A percentile compares a stretch with the other conserved stretches of the same genome.
phyloP scores from a whole-genome alignment of 2,329 filamentous ascomycete genomes.

The Hymenoscyphus repandus region DNA sequence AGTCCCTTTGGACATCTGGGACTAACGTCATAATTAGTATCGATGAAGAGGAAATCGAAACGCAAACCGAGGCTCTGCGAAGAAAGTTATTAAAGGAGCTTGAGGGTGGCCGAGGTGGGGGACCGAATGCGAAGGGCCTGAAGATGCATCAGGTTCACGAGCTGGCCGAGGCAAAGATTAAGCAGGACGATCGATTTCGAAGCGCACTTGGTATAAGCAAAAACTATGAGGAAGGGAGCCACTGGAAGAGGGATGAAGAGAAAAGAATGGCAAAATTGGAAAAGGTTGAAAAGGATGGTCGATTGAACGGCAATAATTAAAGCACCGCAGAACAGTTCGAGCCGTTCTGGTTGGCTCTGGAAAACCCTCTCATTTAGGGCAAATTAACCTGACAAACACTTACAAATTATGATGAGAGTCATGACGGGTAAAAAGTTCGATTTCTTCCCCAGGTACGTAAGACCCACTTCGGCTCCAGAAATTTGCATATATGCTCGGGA shows the following conservation, averaged over 20 bases:
- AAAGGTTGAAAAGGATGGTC: constrained; percentile 25
- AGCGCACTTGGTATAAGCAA: constrained; percentile 82
- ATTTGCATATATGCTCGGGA: too few species aligned
- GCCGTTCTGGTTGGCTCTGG: too few species aligned
- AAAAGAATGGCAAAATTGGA: constrained; percentile 44
- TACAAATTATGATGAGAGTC: too few species aligned
- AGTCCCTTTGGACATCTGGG: background rate
- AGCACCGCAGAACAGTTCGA: too few species aligned
- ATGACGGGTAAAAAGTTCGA: too few species aligned
- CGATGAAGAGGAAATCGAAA: constrained; percentile 88
- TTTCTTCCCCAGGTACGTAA: too few species aligned
- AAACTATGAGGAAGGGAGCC: constrained; percentile 78
- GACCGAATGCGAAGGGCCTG: constrained; percentile 50
- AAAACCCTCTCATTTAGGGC: too few species aligned
- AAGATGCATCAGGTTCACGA: constrained; percentile 96
- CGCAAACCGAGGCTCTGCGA: constrained; percentile 60
- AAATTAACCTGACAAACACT: too few species aligned
- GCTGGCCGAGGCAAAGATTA: constrained; percentile 90
- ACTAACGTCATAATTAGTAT: constrained; percentile 42
- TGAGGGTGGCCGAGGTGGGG: constrained; percentile 32
- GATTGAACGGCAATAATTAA: constrained; percentile 5
- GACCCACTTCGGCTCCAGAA: too few species aligned
- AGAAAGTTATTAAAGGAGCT: constrained; percentile 49
- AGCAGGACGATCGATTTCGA: constrained; percentile 84
- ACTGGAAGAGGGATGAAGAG: constrained; percentile 83